Base-by-base conservation (phyloP, 2,329 filamentous ascomycete genomes). In the Sporothrix humicola region DNA sequence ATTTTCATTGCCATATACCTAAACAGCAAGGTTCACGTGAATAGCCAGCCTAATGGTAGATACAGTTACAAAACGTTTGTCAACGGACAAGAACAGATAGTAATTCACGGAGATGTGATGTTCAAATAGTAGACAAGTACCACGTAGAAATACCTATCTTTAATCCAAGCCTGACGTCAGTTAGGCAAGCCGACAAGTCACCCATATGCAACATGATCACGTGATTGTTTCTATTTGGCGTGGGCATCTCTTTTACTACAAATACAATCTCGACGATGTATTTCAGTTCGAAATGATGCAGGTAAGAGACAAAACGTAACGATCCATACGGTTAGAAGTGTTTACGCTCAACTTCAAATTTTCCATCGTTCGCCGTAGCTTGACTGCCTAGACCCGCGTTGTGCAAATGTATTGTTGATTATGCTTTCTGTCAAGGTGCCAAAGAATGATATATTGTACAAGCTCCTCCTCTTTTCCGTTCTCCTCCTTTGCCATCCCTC, bases 361-460 rank as follows among this genome's bases (percentile, higher is more conserved):
- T 12, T 65, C n/a, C 10, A 48, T 12, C 46, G 4, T 3, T 48
- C 31, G 7, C 31, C 31, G 31, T 48, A 13, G 3, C 46, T 48
- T 48, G 12, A 12, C 10, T 4, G 58, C 15, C 58, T 3, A 42
- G 26, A n/a, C 31, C 31, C 8, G 17, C 6, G 17, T 48, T 48
- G 42, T 44, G 61, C 61, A 66, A 70, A 58, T 58, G 69, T 23
- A 58, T 42, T 42, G 46, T 72, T 66, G 48, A 58, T 65, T 66
- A 58, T 72, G 69, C 56, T 23, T 37, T 71, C 56, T 61, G 69
- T 63, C 48, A 66, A 63, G 44, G 58, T 65, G 54, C 66, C 52
- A 50, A 42, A 46, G 56, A 59, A 50, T 31, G 42, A 23, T 46
- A 56, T 72, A 72, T 66, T 72, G 71, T 72, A 72, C 50, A 59